phyloP scores from a whole-genome alignment of 768 basidiomycete species.

The Suillus bovinus region DNA sequence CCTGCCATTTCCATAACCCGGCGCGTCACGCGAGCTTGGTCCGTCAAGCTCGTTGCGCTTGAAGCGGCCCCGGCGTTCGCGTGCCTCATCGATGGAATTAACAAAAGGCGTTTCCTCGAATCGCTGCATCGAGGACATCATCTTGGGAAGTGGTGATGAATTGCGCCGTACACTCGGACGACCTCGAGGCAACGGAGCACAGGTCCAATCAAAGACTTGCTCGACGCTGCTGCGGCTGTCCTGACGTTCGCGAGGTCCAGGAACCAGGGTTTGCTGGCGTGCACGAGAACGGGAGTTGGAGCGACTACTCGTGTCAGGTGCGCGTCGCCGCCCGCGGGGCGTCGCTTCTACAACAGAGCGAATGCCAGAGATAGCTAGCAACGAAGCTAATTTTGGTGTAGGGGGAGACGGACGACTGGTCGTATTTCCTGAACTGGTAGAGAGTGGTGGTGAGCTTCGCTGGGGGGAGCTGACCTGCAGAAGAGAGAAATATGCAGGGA shows the following conservation, averaged over 20 bases:
- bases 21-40: conserved; percentile 44
- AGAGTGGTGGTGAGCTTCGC: conserved; percentile 38
- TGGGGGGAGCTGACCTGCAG: conserved; percentile 51
- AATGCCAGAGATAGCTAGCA: conserved; percentile 35
- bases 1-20: conserved; percentile 64
- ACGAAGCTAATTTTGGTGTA: conserved; percentile 51
- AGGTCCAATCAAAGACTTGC: conserved; percentile 49
- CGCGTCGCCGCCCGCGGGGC: conserved; percentile 54
- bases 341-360: conserved; percentile 41
- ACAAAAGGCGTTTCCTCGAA: conserved; percentile 33
- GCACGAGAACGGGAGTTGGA: conserved; percentile 45
- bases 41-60: conserved; percentile 55
- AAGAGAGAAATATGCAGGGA: conserved; percentile 76
- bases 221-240: conserved; percentile 39
- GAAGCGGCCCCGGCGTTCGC: conserved; percentile 52
- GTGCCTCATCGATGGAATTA: conserved; percentile 19
- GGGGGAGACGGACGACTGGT: conserved; percentile 51
- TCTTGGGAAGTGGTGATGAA: conserved; percentile 58
- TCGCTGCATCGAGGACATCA: conserved; percentile 38
- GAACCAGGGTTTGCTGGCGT: conserved; percentile 20
- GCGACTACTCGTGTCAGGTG: conserved; percentile 39
- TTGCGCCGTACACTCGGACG: conserved; percentile 53
- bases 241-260: conserved; percentile 19
- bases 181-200: conserved; percentile 40
- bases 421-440: conserved; percentile 49